Base-by-base conservation (phyloP, 306 rosid genomes). In the Cicer bijugum region DNA sequence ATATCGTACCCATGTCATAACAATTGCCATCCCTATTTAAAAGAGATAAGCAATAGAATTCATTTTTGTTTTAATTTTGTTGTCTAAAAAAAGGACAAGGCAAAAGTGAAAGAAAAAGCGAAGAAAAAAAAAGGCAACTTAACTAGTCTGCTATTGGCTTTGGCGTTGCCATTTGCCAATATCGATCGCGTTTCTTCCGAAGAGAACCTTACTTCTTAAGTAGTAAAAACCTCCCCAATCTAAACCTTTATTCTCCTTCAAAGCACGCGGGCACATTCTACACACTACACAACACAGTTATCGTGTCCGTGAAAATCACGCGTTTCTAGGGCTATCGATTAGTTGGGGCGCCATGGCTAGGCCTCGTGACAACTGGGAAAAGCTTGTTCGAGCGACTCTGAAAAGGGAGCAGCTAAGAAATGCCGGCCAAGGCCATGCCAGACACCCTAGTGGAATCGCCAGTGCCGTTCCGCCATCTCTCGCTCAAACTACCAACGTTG, bases 401-500 rank as follows among this genome's bases (percentile, higher is more conserved):
- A 86, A 70, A 61, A 67, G 96, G 28, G 94, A 89, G 80, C 94
- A 87, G 73, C 90, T 81, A 35, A 82, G 97, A 50, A 85, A 75
- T 74, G 85, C 89, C 8, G 95, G 95, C 16, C 87, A 77, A 52
- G 97, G 92, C 8, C 91, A 84, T 9, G 86, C 33, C 37, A 82
- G 97, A 60, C 79, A 69, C 0, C 80, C 90, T 2, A 86, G 88
- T 17, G 98, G 96, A 39, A 89, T 94, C 70, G 97, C 92, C 74
- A 92, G 91, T 8, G 84, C 90, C 1, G 91, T 94, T 56, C 97
- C 96, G 1, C 85, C 92, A 3, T 94, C 97, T 12, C 96, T 91
- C 2, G 90, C 85, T 45, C 86, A 79, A 66, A 72, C 85, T 4
- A 88, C 94, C 2, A 88, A 94, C 79, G 73, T 94, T 72, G 97